Evolutionary conservation across 352 stramenopile species (phyloP), one percentile per base, ranked within the genome.

Genomic region (Globisporangium carolinianum): DNA sequence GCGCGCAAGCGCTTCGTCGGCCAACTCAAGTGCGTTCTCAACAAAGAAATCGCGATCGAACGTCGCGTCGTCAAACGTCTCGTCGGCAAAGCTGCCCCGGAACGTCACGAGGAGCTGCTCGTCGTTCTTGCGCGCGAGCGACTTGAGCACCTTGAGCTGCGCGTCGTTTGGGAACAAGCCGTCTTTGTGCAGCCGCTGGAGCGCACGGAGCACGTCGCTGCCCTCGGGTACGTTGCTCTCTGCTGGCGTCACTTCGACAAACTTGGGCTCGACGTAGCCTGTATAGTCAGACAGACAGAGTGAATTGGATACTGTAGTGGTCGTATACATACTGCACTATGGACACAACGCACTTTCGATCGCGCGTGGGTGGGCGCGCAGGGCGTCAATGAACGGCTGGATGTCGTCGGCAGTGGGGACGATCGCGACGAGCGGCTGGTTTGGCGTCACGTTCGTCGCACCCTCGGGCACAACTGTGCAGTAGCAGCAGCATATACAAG

Each of bases 1-100:
- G 55, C 58, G 52, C 53, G 51, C 54, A 17, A 71, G 64, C 43
- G 68, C 69, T 61, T 95, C 85, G 18, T 93, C 75, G 11, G 79
- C 85, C 37, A 95, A 66, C 62, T 95, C 85, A 49, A 81, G 50
- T 45, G 83, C 84, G 58, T 89, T 92, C 52, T 95, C 81, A 39
- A 92, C 73, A 54, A 95, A 95, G 66, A 92, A 92, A 1, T 71
- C 68, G 53, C 79, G 86, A 65, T 95, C 83, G 60, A 95, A 91
- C 12, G 65, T 69, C 17, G 68, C 63, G 48, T 83, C 72, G 51
- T 83, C 65, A 51, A 81, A 58, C 41, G 70, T 62, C 5, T 73
- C 79, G 58, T 73, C 65, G 38, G 80, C 72, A 46, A 90, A 91
- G 65, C 83, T 93, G 46, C 77, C 85, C 46, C 79, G 82, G 71